These are phyloP conservation scores for Stachybotrys elegans DNA, from an alignment of 2,329 filamentous ascomycete species.

Conservation along the genomic window DNA sequence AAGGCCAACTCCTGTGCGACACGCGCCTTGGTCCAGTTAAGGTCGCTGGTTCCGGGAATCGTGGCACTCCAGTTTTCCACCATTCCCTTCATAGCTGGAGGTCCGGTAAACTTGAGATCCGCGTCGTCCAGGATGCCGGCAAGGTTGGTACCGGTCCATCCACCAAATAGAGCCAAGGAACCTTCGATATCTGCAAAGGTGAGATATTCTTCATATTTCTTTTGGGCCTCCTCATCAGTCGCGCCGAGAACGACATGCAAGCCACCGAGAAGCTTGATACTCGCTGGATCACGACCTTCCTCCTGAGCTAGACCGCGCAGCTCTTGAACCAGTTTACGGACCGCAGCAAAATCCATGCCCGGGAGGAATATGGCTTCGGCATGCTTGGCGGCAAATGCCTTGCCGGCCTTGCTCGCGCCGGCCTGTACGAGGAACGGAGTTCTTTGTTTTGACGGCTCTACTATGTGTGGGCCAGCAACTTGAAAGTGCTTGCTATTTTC, in stretches of 20 bases:
- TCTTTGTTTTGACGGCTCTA: conserved; percentile 38
- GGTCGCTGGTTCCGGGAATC: conserved; percentile 9
- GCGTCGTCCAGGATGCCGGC: conserved; percentile 35
- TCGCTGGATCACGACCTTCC: conserved; percentile 29
- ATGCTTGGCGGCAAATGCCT: conserved; percentile 30
- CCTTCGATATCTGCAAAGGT: conserved; percentile 39
- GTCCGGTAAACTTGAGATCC: conserved; percentile 36
- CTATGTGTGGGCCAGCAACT: conserved; percentile 36
- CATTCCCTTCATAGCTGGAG: conserved; percentile 29
- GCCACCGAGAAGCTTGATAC: conserved; percentile 38
- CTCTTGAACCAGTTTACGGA: conserved; percentile 33
- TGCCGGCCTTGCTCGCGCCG: conserved; percentile 38
- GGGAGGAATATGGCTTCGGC: conserved; percentile 35
- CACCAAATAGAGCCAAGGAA: conserved; percentile 37
- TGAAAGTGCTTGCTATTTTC: conserved; percentile 9
- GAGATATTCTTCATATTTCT: conserved; percentile 34
- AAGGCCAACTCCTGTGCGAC: conserved; percentile 50
- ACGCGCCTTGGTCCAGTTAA: conserved; percentile 50
- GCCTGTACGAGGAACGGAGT: conserved; percentile 43
- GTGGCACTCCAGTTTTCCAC: conserved; percentile 9
- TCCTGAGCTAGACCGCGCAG: conserved; percentile 31
- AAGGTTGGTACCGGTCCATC: conserved; percentile 40
- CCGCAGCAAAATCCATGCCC: conserved; percentile 35
- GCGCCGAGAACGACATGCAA: conserved; percentile 36
- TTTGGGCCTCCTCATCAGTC: conserved; percentile 36